phyloP scores from a whole-genome alignment of 805 yeast species.

The Ogataea methanolica region DNA sequence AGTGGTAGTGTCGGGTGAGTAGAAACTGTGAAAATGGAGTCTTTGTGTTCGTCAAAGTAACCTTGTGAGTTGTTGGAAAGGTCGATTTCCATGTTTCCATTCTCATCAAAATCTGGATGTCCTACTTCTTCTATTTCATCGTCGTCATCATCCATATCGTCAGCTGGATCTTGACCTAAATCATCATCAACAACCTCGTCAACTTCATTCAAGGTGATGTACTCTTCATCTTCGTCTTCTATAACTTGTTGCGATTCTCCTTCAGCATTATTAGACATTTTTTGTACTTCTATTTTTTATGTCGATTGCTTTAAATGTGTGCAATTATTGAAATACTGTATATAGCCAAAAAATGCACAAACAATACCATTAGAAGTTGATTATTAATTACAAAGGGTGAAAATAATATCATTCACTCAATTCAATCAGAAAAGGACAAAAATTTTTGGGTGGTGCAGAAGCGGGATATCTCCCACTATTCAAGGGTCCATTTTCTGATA shows the following conservation, averaged over 20 bases:
- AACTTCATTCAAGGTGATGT: conserved; percentile 26
- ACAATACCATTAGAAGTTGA: no score
- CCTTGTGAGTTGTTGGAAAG: conserved; percentile 84
- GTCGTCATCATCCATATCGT: conserved; percentile 28
- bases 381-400: no score
- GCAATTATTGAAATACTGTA: no score
- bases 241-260: background rate
- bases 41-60: conserved; percentile 86
- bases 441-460: background rate
- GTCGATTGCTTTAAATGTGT: background rate
- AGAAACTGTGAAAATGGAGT: conserved; percentile 79
- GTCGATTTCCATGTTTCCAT: conserved; percentile 68
- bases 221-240: conserved; percentile 19
- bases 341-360: no score
- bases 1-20: conserved; percentile 81
- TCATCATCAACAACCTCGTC: conserved; percentile 30
- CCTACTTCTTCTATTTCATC: conserved; percentile 36
- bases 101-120: conserved; percentile 36
- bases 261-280: background rate
- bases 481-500: background rate
- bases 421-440: background rate
- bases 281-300: background rate
- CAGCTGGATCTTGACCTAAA: conserved; percentile 40
- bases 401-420: no score
- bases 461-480: background rate